Base-by-base conservation (phyloP, 192 early-diverging fungal species). In the Chytriomyces sp. region DNA sequence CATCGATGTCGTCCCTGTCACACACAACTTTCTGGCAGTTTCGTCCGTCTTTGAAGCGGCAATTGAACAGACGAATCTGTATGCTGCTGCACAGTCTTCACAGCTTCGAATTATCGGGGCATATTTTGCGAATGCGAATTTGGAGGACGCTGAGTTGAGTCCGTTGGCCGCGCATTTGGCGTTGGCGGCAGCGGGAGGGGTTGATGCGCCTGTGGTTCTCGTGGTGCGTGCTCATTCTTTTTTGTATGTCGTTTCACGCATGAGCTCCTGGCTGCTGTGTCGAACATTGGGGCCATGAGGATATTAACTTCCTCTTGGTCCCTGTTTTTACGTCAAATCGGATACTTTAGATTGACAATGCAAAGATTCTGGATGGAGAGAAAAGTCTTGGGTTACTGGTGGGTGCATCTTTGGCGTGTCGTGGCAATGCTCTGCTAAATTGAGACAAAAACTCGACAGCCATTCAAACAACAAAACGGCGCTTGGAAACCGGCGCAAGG, bases 21-120 rank as follows among this genome's bases (percentile, higher is more conserved):
- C 93, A 67, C 96, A 97, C 86, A 89, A 91, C 72, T 92, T 92
- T 89, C 86, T 86, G 45, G 88, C 89, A 16, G 83, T 95, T 74
- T 87, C 94, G 0, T 93, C 94, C 61, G 92, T 94, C 89, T 85
- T 93, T 10, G 93, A 96, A 80, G 86, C 93, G 6, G 94, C 95
- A 43, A 81, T 96, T 71, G 91, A 94, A 65, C 93, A 94, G 87
- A 92, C 91, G 61, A 18, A 8, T 18, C 9, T 75, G 45, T 48
- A 66, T 35, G 61, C 73, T 35, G 26, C 45, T 11, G 24, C n/a
- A 18, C 48, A 20, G 9, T 35, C 35, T 35, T 35, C 35, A 3
- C 20, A 75, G 45, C 23, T 23, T 10, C 61, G 73, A 11, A 75
- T 75, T 50, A 26, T 66, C 26, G 73, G 63, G 35, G 6, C 47